Percentiles rank a stretch among this genome's conserved stretches.
phyloP scores from a whole-genome alignment of 495 filamentous ascomycete species.

The Pyrenula aspistea region DNA sequence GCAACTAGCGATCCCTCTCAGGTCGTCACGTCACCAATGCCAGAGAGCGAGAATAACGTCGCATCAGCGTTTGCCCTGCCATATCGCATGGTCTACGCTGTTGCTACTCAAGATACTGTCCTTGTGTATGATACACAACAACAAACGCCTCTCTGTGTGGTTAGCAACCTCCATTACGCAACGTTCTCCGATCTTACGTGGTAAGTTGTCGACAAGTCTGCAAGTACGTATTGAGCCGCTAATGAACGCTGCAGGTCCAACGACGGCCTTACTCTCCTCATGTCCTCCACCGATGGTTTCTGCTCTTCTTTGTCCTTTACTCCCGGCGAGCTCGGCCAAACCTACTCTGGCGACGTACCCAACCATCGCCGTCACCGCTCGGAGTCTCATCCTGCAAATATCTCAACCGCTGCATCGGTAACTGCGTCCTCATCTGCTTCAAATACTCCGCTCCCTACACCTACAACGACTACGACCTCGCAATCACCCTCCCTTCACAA shows the following conservation, averaged over 20 bases:
- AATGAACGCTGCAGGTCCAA: constrained; percentile 56
- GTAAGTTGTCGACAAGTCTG: constrained; percentile 35
- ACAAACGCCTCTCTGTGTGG: constrained; percentile 77
- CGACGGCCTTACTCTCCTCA: constrained; percentile 83
- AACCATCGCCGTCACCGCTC: constrained; percentile 26
- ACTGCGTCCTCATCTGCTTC: constrained; percentile 36
- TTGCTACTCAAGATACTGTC: constrained; percentile 95
- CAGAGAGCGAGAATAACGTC: constrained; percentile 39
- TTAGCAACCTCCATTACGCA: constrained; percentile 93
- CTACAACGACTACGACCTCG: constrained; percentile 43
- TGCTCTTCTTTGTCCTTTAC: constrained; percentile 83
- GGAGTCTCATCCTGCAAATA: constrained; percentile 6
- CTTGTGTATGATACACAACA: constrained; percentile 96
- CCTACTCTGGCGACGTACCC: constrained; percentile 58
- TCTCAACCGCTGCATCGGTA: constrained; percentile 18
- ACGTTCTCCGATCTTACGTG: constrained; percentile 95
- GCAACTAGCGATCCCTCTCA: constrained; percentile 26
- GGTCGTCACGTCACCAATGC: constrained; percentile 38
- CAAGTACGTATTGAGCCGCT: constrained; percentile 1
- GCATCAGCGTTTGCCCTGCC: constrained; percentile 69
- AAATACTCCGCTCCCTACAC: constrained; percentile 53
- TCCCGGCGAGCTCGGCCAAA: constrained; percentile 75
- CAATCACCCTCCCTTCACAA: constrained; percentile 43
- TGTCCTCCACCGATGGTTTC: constrained; percentile 96
- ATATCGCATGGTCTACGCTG: constrained; percentile 92